Evolutionary conservation across 768 basidiomycete species (phyloP).

Genomic region (Fomitopsis serialis): DNA sequence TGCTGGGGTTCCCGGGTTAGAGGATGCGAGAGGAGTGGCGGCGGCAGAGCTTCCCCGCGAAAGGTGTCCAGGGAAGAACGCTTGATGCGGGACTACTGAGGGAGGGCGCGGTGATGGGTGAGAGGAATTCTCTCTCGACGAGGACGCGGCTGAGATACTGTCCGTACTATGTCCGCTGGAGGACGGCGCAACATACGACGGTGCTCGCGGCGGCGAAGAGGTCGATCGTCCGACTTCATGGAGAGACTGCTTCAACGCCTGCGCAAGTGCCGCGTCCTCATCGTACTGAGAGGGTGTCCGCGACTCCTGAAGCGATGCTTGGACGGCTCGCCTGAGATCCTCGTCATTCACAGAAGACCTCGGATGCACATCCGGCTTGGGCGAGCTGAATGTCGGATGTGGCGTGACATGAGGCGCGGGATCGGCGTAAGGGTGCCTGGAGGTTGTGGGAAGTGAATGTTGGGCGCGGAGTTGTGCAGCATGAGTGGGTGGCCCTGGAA

Average conservation of each 20-base stretch:
- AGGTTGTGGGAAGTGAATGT: no score
- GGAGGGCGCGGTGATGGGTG: neutral
- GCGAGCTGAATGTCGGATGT: neutral
- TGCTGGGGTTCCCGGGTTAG: neutral
- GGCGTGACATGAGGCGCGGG: neutral
- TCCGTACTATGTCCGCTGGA: neutral
- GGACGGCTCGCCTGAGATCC: constrained; percentile 13
- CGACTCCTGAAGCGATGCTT: constrained; percentile 15
- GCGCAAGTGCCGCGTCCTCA: constrained; percentile 65
- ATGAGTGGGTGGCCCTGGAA: neutral
- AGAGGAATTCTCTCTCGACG: neutral
- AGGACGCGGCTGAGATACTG: neutral
- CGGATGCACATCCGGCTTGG: neutral
- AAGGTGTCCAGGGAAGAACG: neutral
- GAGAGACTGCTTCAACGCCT: constrained; percentile 54
- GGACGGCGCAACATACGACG: neutral
- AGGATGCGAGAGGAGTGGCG: neutral
- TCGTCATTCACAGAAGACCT: constrained; percentile 6
- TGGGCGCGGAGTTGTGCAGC: neutral
- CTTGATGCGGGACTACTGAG: neutral
- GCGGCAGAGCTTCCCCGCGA: neutral
- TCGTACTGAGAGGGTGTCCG: constrained; percentile 7
- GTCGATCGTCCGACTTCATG: neutral
- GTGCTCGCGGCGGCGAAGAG: neutral
- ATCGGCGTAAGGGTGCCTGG: no score